A percentile compares a stretch with the other conserved stretches of the same genome.
phyloP scores from a whole-genome alignment of 345 rosid genomes.

The Reutealis trisperma region DNA sequence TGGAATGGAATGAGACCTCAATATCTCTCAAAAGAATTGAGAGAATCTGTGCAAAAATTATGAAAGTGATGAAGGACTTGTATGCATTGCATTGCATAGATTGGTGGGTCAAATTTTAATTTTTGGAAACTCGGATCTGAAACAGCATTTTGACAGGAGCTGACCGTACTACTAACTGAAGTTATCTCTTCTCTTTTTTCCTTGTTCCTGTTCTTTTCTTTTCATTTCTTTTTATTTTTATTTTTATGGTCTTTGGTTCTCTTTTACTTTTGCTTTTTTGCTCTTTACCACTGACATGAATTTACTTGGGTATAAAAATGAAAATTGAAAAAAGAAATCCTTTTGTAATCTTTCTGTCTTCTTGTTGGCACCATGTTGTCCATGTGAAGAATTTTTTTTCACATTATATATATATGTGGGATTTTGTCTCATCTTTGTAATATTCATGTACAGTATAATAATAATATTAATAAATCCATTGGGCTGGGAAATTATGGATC shows the following conservation, averaged over 20 bases:
- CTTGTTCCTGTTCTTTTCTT: neutral
- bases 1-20: conserved; percentile 73
- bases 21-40: neutral
- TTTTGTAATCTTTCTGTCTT: conserved; percentile 14
- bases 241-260: conserved; percentile 2
- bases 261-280: neutral
- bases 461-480: too few species aligned
- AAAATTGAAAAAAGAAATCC: conserved; percentile 25
- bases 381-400: neutral
- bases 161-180: conserved; percentile 39
- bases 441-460: too few species aligned
- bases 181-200: conserved; percentile 15
- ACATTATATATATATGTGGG: neutral
- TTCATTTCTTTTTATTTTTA: neutral
- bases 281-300: conserved; percentile 24
- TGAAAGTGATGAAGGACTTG: conserved; percentile 1
- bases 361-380: neutral
- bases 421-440: neutral
- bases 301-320: conserved; percentile 30
- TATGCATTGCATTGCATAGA: conserved; percentile 20
- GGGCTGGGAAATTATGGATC: too few species aligned
- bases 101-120: conserved; percentile 31
- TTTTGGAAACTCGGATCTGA: conserved; percentile 13
- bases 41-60: conserved; percentile 31
- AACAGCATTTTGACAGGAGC: conserved; percentile 35